A percentile compares a stretch with the other conserved stretches of the same genome.
These are phyloP conservation scores for Hypoxylon crocopeplum DNA, from an alignment of 495 filamentous ascomycete genomes.

Conservation along the genomic window DNA sequence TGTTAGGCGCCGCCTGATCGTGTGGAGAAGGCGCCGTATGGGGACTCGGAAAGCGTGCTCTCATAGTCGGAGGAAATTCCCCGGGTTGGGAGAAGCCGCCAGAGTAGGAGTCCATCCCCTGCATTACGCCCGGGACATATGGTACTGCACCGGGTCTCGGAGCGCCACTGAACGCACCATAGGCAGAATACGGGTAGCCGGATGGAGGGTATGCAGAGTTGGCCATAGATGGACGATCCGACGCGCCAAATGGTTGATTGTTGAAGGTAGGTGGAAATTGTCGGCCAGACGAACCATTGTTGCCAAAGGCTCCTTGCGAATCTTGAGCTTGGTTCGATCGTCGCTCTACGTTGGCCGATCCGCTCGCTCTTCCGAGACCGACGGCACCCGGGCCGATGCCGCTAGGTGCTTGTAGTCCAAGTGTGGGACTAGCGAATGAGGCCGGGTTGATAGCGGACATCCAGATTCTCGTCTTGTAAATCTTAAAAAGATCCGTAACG, in stretches of 20 bases:
- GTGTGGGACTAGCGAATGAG: constrained; percentile 85
- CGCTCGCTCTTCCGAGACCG: constrained; percentile 48
- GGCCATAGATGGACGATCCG: constrained; percentile 45
- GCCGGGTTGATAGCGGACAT: constrained; percentile 99
- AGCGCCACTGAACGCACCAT: constrained; percentile 51
- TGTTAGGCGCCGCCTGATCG: constrained; percentile 43
- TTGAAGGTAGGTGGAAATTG: constrained; percentile 47
- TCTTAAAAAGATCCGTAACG: constrained; percentile 96
- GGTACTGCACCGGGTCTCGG: constrained; percentile 45
- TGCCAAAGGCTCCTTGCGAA: constrained; percentile 46
- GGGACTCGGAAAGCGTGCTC: constrained; percentile 53
- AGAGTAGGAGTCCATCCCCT: constrained; percentile 50
- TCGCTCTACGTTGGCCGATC: constrained; percentile 50
- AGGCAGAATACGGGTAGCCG: constrained; percentile 53
- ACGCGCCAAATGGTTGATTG: constrained; percentile 38
- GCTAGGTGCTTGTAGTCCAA: constrained; percentile 71
- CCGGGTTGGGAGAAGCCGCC: constrained; percentile 48
- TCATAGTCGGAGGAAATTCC: constrained; percentile 49
- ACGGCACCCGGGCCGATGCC: constrained; percentile 69
- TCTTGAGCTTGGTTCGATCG: constrained; percentile 56
- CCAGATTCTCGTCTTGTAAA: constrained; percentile 99
- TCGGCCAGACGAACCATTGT: constrained; percentile 45
- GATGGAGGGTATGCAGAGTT: constrained; percentile 44
- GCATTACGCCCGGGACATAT: constrained; percentile 48
- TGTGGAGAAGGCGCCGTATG: constrained; percentile 44